These are phyloP conservation scores for Penicillium alfredii DNA, from an alignment of 495 filamentous ascomycete species.

Conservation along the genomic window DNA sequence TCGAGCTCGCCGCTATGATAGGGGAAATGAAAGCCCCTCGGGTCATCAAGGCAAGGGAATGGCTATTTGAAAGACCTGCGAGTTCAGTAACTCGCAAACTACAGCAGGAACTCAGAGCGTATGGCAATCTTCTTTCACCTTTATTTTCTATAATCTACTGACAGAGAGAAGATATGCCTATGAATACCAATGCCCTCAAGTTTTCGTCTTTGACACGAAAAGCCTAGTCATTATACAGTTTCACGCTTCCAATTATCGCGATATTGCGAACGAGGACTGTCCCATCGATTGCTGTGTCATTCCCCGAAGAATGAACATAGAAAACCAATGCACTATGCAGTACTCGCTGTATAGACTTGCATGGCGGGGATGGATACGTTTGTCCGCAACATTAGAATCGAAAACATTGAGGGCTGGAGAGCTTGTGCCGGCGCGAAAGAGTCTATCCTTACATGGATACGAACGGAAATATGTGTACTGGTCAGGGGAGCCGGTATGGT, in stretches of 20 bases:
- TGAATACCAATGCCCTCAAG: constrained; percentile 1
- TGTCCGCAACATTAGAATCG: not conserved
- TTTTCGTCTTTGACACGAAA: not conserved
- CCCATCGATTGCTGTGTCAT: constrained; percentile 2
- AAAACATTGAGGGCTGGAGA: not conserved
- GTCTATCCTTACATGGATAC: not conserved
- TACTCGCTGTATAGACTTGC: constrained; percentile 3
- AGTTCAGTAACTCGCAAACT: not conserved
- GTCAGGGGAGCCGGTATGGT: not conserved
- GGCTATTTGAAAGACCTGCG: not conserved
- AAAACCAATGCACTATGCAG: not conserved
- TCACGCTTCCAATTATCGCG: not conserved
- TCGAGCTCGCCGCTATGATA: not conserved
- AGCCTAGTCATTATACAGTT: constrained; percentile 4
- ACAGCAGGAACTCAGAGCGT: not conserved
- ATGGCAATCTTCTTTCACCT: not conserved
- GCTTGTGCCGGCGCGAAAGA: not conserved
- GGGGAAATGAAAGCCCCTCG: not conserved
- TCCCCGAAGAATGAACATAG: not conserved
- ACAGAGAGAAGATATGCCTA: constrained; percentile 1
- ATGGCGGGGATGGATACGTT: not conserved
- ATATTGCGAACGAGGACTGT: not conserved
- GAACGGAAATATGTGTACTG: constrained; percentile 1
- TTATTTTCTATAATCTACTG: not conserved
- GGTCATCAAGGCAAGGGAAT: not conserved